Percentiles rank a stretch among this genome's conserved stretches.
Conservation (phyloP, 257 asterid genomes). For the Asclepias syriaca region DNA sequence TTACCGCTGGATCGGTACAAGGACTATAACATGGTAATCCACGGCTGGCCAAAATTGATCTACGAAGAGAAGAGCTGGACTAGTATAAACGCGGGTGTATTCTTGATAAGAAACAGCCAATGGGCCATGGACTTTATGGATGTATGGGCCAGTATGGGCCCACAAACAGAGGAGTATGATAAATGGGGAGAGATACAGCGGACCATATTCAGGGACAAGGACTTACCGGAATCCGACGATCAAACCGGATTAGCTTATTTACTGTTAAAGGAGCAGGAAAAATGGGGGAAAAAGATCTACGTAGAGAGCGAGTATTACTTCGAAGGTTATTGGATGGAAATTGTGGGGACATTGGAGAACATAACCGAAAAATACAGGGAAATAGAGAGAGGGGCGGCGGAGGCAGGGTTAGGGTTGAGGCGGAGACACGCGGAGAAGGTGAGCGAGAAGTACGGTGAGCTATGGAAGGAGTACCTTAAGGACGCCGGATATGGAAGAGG, state of each 20-base stretch:
- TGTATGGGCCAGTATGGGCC: slow-evolving; percentile 89
- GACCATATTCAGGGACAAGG: slow-evolving; percentile 56
- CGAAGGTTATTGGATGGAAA: slow-evolving; percentile 93
- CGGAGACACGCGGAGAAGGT: slow-evolving; percentile 80
- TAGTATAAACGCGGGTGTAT: slow-evolving; percentile 93
- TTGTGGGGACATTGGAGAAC: slow-evolving; percentile 52
- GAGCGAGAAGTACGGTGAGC: slow-evolving; percentile 43
- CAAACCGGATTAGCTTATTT: slow-evolving; percentile 73
- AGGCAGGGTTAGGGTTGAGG: slow-evolving; percentile 27
- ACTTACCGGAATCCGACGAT: slow-evolving; percentile 75
- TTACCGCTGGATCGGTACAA: slow-evolving; percentile 65
- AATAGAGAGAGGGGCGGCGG: slow-evolving; percentile 38
- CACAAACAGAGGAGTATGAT: slow-evolving; percentile 61
- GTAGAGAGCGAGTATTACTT: slow-evolving; percentile 67
- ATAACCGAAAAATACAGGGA: slow-evolving; percentile 41
- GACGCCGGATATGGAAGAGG: slow-evolving; percentile 65
- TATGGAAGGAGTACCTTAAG: slow-evolving; percentile 72
- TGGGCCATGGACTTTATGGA: slow-evolving; percentile 91
- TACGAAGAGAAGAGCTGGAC: slow-evolving; percentile 75
- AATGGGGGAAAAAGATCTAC: slow-evolving; percentile 65
- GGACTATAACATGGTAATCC: slow-evolving; percentile 61
- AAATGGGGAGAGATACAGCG: slow-evolving; percentile 67
- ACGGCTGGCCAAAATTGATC: slow-evolving; percentile 71
- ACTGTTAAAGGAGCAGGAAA: slow-evolving; percentile 53
- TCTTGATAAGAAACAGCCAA: slow-evolving; percentile 74